Evolutionary conservation across 2,329 filamentous ascomycete species (phyloP).

Genomic region (Colletotrichum liriopes): DNA sequence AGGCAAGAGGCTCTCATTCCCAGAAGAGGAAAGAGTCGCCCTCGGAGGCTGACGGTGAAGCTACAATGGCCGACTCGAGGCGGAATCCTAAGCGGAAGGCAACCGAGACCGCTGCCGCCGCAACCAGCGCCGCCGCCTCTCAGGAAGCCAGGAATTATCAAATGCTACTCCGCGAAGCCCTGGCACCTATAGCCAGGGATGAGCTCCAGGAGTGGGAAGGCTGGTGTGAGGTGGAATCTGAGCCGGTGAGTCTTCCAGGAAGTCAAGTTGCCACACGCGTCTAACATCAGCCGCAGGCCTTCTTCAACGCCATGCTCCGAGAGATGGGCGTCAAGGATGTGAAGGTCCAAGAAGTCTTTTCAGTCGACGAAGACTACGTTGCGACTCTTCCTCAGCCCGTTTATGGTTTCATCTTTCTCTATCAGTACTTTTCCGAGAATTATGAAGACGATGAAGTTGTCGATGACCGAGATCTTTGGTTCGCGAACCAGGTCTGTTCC

Average conservation of each 20-base stretch:
- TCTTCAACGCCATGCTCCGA: slow-evolving; percentile 88
- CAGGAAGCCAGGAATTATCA: slow-evolving; percentile 48
- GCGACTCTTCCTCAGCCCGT: slow-evolving; percentile 80
- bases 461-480: slow-evolving; percentile 81
- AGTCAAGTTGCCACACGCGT: background rate
- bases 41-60: slow-evolving; percentile 9
- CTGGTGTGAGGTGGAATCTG: slow-evolving; percentile 90
- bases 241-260: slow-evolving; percentile 75
- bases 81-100: slow-evolving; percentile 64
- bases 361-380: slow-evolving; percentile 77
- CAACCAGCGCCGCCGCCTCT: slow-evolving; percentile 8
- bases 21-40: slow-evolving; percentile 37
- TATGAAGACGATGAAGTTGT: slow-evolving; percentile 65
- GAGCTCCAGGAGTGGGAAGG: slow-evolving; percentile 77
- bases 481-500: slow-evolving; percentile 84
- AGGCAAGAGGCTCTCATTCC: background rate
- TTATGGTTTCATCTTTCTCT: slow-evolving; percentile 91
- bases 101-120: slow-evolving; percentile 51
- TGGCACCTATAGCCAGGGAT: slow-evolving; percentile 63
- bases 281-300: slow-evolving; percentile 66
- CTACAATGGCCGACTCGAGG: slow-evolving; percentile 43
- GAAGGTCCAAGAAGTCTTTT: slow-evolving; percentile 83
- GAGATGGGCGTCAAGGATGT: slow-evolving; percentile 83
- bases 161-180: slow-evolving; percentile 61
- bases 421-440: slow-evolving; percentile 74